A percentile compares a stretch with the other conserved stretches of the same genome.
phyloP scores from a whole-genome alignment of 768 basidiomycete genomes.

The Suillus occidentalis region DNA sequence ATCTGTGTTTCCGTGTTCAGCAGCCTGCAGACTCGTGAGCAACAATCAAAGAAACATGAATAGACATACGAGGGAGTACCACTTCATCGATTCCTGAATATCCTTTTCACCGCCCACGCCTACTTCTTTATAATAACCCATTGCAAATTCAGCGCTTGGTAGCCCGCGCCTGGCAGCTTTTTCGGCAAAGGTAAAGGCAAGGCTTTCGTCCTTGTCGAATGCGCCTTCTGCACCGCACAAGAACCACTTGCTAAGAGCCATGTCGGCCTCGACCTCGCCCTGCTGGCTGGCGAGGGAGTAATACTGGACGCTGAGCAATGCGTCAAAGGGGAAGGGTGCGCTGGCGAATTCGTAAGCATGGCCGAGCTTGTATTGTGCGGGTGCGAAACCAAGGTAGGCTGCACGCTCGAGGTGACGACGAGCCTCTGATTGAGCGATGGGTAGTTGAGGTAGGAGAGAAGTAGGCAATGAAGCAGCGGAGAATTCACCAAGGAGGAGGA shows the following conservation, averaged over 20 bases:
- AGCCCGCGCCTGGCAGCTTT: conserved; percentile 78
- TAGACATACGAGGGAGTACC: conserved; percentile 67
- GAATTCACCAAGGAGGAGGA: conserved; percentile 84
- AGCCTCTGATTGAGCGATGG: conserved; percentile 54
- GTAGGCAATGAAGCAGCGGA: conserved; percentile 56
- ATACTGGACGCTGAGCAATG: conserved; percentile 87
- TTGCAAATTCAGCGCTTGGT: conserved; percentile 86
- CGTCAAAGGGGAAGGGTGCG: conserved; percentile 83
- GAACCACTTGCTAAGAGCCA: conserved; percentile 98
- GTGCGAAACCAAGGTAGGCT: conserved; percentile 80
- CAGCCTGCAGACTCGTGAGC: conserved; percentile 49
- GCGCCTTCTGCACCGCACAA: conserved; percentile 76
- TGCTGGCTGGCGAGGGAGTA: conserved; percentile 82
- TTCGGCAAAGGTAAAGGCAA: conserved; percentile 88
- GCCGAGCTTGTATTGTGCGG: conserved; percentile 91
- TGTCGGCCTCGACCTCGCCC: conserved; percentile 91
- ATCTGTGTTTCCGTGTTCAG: conserved; percentile 77
- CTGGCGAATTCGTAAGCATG: conserved; percentile 91
- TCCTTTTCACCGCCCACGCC: conserved; percentile 78
- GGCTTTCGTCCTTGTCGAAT: conserved; percentile 84
- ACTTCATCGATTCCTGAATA: conserved; percentile 62
- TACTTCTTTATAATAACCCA: conserved; percentile 94
- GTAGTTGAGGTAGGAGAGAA: conserved; percentile 50
- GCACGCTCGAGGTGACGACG: conserved; percentile 78
- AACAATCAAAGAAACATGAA: conserved; percentile 1